Base-by-base conservation (phyloP, 345 rosid genomes). In the Clarkia xantiana region DNA sequence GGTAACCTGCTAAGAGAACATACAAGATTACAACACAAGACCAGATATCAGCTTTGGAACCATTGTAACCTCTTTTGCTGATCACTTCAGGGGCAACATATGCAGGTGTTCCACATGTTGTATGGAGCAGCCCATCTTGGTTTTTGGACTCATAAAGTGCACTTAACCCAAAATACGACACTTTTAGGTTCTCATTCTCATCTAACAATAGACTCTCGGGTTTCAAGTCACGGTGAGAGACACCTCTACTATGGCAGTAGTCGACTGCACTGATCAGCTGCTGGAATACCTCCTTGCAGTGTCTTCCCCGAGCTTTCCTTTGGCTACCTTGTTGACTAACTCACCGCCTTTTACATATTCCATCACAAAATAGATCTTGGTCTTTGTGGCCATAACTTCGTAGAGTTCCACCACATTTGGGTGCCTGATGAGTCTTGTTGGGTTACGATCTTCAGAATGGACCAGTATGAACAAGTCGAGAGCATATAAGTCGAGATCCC, bases 61-160 rank as follows among this genome's bases (percentile, higher is more conserved):
- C 97, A 62, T 89, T 90, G 56, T 89, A 85, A 1, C 95, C 97
- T 58, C 55, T 77, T 55, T 86, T 59, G 69, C 56, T 73, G 15
- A 85, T 89, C 47, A 85, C 88, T 73, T 85, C 95, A 0, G 97
- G 94, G 29, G 95, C 94, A 56, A 84, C 97, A 64, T 84, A 89
- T 3, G 90, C 87, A 43, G 95, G 95, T 0, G 95, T 85, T 3
- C 97, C 97, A 40, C 97, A 89, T 0, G 87, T 78, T 1, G 97
- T 89, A 52, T 73, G 74, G 11, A 73, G 78, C 17, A 73, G 59
- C 20, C 74, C 74, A 42, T 69, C 78, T 47, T 69, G 74, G 14
- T 23, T 55, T 60, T 67, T 91, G 10, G 82, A 78, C 56, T 86
- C 84, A 2, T 87, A 70, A 38, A 91, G 81, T 43, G 96, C 81